Evolutionary conservation across 2,329 filamentous ascomycete genomes (phyloP).

Genomic region (Phialophora tarda): DNA sequence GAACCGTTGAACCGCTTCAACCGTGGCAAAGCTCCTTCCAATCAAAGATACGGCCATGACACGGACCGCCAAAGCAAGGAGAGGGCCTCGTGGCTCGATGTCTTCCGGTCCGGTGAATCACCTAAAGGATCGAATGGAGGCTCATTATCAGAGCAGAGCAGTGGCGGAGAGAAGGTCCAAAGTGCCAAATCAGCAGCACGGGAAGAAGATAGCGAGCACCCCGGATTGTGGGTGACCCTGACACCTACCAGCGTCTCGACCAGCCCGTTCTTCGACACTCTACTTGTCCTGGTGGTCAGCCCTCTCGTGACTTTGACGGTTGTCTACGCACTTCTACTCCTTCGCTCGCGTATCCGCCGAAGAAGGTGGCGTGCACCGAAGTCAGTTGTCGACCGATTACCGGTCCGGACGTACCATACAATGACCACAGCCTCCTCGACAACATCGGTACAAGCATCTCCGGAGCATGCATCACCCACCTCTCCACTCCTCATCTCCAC

Average conservation of each 20-base stretch:
- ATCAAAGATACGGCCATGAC: conserved; percentile 8
- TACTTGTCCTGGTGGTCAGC: conserved; percentile 94
- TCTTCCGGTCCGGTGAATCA: conserved; percentile 29
- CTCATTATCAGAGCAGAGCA: conserved; percentile 35
- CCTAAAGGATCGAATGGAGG: conserved; percentile 26
- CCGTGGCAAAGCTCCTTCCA: conserved; percentile 19
- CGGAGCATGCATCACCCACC: conserved; percentile 70
- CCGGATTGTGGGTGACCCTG: conserved; percentile 95
- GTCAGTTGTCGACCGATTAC: conserved; percentile 90
- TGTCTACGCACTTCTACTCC: conserved; percentile 84
- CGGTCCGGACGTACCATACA: conserved; percentile 92
- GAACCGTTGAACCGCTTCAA: conserved; percentile 26
- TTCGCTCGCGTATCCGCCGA: conserved; percentile 85
- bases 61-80: conserved; percentile 8
- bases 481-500: conserved; percentile 77
- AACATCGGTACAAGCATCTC: conserved; percentile 64
- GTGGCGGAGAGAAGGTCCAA: conserved; percentile 37
- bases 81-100: conserved; percentile 31
- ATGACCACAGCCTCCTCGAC: conserved; percentile 68
- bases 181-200: conserved; percentile 40
- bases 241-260: conserved; percentile 86
- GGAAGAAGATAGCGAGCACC: conserved; percentile 58
- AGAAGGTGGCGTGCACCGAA: conserved; percentile 97
- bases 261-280: conserved; percentile 92
- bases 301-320: conserved; percentile 90